These are phyloP conservation scores for Pistacia atlantica DNA, from an alignment of 345 rosid species.

Conservation along the genomic window DNA sequence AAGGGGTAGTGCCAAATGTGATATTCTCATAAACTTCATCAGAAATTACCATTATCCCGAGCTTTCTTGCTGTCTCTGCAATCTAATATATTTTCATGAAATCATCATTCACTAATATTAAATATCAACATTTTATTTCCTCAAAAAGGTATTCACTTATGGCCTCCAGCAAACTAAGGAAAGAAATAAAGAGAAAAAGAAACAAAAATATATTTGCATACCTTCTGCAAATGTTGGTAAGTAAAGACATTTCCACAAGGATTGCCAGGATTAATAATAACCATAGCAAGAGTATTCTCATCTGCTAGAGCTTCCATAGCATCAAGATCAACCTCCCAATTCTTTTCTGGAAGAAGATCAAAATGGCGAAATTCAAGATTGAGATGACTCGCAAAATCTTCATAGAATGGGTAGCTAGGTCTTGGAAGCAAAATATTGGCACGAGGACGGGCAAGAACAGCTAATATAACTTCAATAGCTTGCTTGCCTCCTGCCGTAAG, in stretches of 20 bases:
- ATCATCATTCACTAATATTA: no score
- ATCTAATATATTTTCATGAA: conserved; percentile 28
- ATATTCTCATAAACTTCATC: conserved; percentile 66
- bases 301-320: conserved; percentile 57
- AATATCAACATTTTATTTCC: no score
- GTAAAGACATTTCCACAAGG: conserved; percentile 53
- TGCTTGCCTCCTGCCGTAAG: conserved; percentile 55
- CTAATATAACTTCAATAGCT: conserved; percentile 52
- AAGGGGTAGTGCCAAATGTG: conserved; percentile 50
- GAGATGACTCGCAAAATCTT: conserved; percentile 31
- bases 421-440: conserved; percentile 56
- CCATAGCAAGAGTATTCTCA: conserved; percentile 58
- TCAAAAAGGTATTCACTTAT: not conserved
- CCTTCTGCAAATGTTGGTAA: conserved; percentile 48
- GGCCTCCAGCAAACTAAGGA: not conserved
- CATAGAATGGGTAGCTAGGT: conserved; percentile 49
- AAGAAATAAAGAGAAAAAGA: no score
- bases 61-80: conserved; percentile 56
- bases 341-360: conserved; percentile 58
- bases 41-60: conserved; percentile 54
- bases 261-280: conserved; percentile 54
- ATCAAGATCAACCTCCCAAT: conserved; percentile 66
- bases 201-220: no score
- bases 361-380: conserved; percentile 49
- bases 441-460: conserved; percentile 48